Evolutionary conservation across 73 alveolate species (phyloP).

Genomic region (Uronychia binucleata): DNA sequence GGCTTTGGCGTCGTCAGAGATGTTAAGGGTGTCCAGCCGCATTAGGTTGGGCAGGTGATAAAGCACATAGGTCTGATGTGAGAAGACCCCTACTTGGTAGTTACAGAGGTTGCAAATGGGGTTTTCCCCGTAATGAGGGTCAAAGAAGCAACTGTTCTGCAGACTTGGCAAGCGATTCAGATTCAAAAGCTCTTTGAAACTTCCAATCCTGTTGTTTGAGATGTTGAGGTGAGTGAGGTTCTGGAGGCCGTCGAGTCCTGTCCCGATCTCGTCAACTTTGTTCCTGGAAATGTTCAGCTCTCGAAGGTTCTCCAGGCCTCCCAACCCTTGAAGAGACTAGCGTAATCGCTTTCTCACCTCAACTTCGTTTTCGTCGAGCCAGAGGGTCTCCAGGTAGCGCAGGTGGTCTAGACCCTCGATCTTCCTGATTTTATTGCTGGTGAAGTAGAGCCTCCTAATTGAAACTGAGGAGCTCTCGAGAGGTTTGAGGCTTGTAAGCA

Average conservation of each 20-base stretch:
- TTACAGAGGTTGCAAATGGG: slow-evolving; percentile 80
- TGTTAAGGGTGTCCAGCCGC: slow-evolving; percentile 65
- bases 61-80: slow-evolving; percentile 73
- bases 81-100: slow-evolving; percentile 74
- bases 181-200: slow-evolving; percentile 71
- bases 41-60: slow-evolving; percentile 50
- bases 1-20: slow-evolving; percentile 73
- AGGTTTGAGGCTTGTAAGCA: slow-evolving; percentile 21
- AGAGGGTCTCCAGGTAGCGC: not conserved
- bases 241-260: slow-evolving; percentile 60
- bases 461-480: slow-evolving; percentile 23
- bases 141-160: slow-evolving; percentile 56
- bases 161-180: slow-evolving; percentile 69
- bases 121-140: slow-evolving; percentile 82
- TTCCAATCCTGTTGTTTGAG: slow-evolving; percentile 67
- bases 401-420: slow-evolving; percentile 44
- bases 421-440: slow-evolving; percentile 36
- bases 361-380: slow-evolving; percentile 33
- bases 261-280: slow-evolving; percentile 44
- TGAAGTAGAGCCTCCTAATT: slow-evolving; percentile 33
- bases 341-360: slow-evolving; percentile 8
- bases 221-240: slow-evolving; percentile 61
- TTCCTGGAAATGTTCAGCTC: slow-evolving; percentile 28
- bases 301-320: not conserved
- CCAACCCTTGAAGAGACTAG: slow-evolving; percentile 1